Evolutionary conservation across 768 basidiomycete genomes (phyloP), one percentile per base, ranked within the genome.

Genomic region (Termitomyces sp.): DNA sequence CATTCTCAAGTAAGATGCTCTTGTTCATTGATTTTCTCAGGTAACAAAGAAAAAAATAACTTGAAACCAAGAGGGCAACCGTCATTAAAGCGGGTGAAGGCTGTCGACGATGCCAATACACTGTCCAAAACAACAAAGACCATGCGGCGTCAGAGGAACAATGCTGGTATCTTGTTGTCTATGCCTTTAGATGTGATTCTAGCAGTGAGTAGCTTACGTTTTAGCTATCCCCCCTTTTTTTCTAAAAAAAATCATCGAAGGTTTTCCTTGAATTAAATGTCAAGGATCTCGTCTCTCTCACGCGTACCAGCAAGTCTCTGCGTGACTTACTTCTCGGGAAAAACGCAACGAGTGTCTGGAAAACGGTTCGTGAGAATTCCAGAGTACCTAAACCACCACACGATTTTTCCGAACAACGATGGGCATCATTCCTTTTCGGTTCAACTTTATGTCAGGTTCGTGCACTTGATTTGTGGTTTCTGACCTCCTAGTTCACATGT

Each of bases 341-440:
- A 2, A 56, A 59, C 18, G 65, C 69, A 1, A 54, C 48, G 0
- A 54, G 54, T 0, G 45, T 72, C 5, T 74, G 72, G 72, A 69
- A 63, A 32, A 44, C 54, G 0, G 64, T 66, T 6, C 61, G 66
- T 5, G 46, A 62, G 26, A 49, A 36, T 9, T 7, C 52, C 63
- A 54, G 9, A 20, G 63, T 48, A 0, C 72, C 71, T 10, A 57
- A 60, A 6, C 63, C 64, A 30, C 68, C 68, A 2, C 41, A 40
- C 14, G 66, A 67, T 50, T 62, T 69, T 32, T 62, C 64, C 3
- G 72, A 71, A 52, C 63, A 55, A 1, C 47, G 56, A 16, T 73
- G 72, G 72, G 67, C 65, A 6, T 51, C 43, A 6, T 55, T 73
- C 28, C 57, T 72, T 2, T 72, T 68, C 41, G 67, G 59, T 9